Evolutionary conservation across 2,329 filamentous ascomycete species (phyloP).

Genomic region (Fusarium globosum): DNA sequence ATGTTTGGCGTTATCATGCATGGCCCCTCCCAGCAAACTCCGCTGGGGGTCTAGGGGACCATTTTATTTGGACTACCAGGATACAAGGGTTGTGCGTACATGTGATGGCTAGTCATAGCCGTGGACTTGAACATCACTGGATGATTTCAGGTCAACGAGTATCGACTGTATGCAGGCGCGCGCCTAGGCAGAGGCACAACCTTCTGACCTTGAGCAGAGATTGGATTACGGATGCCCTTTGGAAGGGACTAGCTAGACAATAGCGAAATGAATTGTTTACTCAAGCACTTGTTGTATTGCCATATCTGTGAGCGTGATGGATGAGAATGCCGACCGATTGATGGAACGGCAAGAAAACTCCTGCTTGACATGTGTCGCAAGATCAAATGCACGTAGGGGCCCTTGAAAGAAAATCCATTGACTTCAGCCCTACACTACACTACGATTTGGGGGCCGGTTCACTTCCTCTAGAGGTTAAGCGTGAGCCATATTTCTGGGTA

Average conservation of each 20-base stretch:
- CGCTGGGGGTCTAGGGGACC: neutral
- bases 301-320: neutral
- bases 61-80: conserved; percentile 31
- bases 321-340: neutral
- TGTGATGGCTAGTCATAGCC: neutral
- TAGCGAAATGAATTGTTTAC: conserved; percentile 13
- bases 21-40: conserved; percentile 23
- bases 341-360: neutral
- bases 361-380: neutral
- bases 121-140: conserved; percentile 4
- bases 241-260: neutral
- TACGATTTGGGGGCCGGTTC: conserved; percentile 26
- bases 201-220: conserved; percentile 23
- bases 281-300: neutral
- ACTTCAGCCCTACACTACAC: conserved; percentile 39
- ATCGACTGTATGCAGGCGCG: neutral
- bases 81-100: neutral
- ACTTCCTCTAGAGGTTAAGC: conserved; percentile 45
- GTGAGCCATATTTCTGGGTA: conserved; percentile 35
- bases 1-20: conserved; percentile 48
- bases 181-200: conserved; percentile 30
- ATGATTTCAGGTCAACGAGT: conserved; percentile 1
- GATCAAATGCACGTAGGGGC: conserved; percentile 27
- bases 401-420: conserved; percentile 3
- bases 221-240: conserved; percentile 9